A percentile compares a stretch with the other conserved stretches of the same genome.
These are phyloP conservation scores for Ceriops tagal DNA, from an alignment of 345 rosid genomes.

Conservation along the genomic window DNA sequence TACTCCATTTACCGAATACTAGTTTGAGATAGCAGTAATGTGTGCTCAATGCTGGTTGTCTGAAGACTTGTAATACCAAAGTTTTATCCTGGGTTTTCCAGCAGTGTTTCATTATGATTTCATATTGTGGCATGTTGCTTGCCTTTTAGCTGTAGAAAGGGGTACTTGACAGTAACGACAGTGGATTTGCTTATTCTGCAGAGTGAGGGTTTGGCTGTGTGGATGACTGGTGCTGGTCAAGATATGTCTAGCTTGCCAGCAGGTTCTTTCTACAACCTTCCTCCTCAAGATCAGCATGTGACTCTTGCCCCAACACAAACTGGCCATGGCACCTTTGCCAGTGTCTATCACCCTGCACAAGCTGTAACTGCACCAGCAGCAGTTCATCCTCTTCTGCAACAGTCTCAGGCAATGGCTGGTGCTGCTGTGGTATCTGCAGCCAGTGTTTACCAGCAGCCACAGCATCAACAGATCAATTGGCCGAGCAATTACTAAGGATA, in stretches of 20 bases:
- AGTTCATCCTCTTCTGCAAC: conserved; percentile 73
- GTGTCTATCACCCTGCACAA: conserved; percentile 74
- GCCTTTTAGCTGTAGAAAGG: background rate
- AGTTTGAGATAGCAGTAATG: background rate
- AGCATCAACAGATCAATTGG: conserved; percentile 88
- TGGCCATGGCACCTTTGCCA: conserved; percentile 59
- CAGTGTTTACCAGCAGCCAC: conserved; percentile 84
- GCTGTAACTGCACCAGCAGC: conserved; percentile 59
- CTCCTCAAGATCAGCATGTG: conserved; percentile 80
- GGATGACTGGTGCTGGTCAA: conserved; percentile 76
- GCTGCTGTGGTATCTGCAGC: conserved; percentile 62
- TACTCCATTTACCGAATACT: too few relatives aligned
- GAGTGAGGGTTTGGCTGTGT: conserved; percentile 82
- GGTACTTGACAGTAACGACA: conserved; percentile 10
- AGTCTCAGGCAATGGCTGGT: conserved; percentile 68
- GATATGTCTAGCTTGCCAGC: conserved; percentile 64
- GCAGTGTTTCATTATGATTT: background rate
- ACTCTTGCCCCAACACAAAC: conserved; percentile 68
- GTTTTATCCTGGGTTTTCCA: background rate
- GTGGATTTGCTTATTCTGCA: conserved; percentile 38
- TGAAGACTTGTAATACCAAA: background rate
- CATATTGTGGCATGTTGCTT: background rate
- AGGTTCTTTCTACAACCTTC: conserved; percentile 75
- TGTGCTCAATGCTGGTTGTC: background rate
- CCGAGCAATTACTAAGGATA: conserved; percentile 73